Evolutionary conservation across 768 basidiomycete species (phyloP), one percentile per base, ranked within the genome.

Genomic region (Mycena pura): DNA sequence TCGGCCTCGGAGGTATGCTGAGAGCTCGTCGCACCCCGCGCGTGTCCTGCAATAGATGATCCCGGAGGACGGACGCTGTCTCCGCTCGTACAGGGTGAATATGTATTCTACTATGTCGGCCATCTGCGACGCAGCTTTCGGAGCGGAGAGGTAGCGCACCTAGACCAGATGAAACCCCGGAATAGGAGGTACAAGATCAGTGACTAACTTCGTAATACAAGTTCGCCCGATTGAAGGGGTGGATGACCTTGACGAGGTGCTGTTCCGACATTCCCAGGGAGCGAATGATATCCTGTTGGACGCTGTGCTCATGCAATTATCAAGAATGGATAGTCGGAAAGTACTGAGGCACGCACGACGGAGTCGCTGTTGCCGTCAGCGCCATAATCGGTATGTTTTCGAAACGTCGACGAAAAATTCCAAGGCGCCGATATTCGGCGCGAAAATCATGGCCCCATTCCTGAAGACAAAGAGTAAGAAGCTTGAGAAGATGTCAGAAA

Each of bases 361-460:
- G 73, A 6, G 93, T 95, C 3, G 93, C 92, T 14, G 90, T 92
- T 2, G 93, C 92, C 1, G 92, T 95, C 36, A 95, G 74, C 4
- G 93, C 93, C 91, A 93, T 95, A 65, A 95, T 88, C 0, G 93
- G 93, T 5, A 94, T 84, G 56, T 81, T 77, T 1, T 82, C 82
- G 68, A 88, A 93, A 27, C 78, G 80, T 34, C 83, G 78, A 2
- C 93, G 84, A 71, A 95, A 91, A 36, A 76, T 71, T 5, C 92
- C 93, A 22, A 95, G 79, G 24, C 78, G 82, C 41, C 92, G 78
- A 68, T 93, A 95, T 40, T 92, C 88, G 29, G 72, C 79, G 24
- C 93, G 85, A 70, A 93, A 93, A 66, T 92, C 87, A 46, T 92
- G 91, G 0, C 91, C 91, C 92, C 91, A 93, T 79, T 93, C 92